Percentiles rank a stretch among this genome's conserved stretches.
Conservation (phyloP, 495 filamentous ascomycete species). For the Penicillium cinerascens region DNA sequence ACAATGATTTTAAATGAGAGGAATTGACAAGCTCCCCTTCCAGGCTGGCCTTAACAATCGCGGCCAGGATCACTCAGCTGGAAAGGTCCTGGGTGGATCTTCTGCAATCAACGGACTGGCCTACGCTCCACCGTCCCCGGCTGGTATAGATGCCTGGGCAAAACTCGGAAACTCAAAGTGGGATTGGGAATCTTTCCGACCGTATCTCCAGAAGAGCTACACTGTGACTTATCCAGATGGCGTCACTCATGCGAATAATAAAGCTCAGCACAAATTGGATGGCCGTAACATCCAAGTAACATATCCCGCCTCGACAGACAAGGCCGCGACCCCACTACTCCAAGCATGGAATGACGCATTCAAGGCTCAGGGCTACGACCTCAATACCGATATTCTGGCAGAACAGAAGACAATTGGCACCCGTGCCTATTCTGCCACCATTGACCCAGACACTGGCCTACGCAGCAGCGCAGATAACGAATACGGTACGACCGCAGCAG, state of each 20-base stretch:
- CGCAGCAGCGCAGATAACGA: conserved; percentile 24
- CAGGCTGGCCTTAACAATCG: conserved; percentile 25
- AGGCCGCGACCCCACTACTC: conserved; percentile 3
- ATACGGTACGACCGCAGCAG: conserved; percentile 41
- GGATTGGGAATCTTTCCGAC: conserved; percentile 46
- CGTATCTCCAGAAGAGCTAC: conserved; percentile 34
- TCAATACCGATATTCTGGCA: conserved; percentile 9
- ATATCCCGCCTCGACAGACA: conserved; percentile 16
- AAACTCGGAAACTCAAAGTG: conserved; percentile 52
- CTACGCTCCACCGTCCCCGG: conserved; percentile 31
- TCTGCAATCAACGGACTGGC: conserved; percentile 29
- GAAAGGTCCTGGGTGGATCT: conserved; percentile 33
- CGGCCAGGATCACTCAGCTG: conserved; percentile 20
- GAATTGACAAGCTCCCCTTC: neutral
- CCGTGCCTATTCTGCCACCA: conserved; percentile 17
- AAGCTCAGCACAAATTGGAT: neutral
- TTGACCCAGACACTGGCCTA: conserved; percentile 25
- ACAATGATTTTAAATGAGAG: neutral
- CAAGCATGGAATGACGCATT: conserved; percentile 28
- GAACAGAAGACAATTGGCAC: conserved; percentile 12
- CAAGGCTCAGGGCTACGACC: conserved; percentile 11
- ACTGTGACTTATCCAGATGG: conserved; percentile 1
- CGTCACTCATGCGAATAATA: neutral
- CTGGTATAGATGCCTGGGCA: conserved; percentile 51
- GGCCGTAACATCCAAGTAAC: conserved; percentile 22